phyloP scores from a whole-genome alignment of 2,329 filamentous ascomycete species.

The Lasiodiplodia sp. region DNA sequence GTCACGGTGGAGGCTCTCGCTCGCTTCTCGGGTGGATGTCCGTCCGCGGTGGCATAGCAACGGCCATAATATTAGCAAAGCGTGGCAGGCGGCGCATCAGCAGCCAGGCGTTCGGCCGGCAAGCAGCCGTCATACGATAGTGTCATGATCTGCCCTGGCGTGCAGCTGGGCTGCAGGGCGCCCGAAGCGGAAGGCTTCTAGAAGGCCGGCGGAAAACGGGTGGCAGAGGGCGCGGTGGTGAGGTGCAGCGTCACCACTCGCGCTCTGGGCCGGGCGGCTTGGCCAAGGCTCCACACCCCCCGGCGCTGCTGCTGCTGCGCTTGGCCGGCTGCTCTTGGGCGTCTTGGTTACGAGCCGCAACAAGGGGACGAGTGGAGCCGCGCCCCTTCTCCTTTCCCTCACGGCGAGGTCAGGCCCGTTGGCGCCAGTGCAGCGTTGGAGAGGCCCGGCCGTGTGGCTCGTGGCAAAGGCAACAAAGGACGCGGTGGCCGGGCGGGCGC shows the following conservation, averaged over 20 bases:
- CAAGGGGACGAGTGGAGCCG: constrained; percentile 18
- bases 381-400: constrained; percentile 24
- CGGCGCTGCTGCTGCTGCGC: not conserved
- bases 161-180: constrained; percentile 23
- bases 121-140: constrained; percentile 27
- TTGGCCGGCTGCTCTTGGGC: constrained; percentile 8
- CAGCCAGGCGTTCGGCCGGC: constrained; percentile 12
- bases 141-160: constrained; percentile 27
- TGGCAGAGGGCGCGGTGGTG: not conserved
- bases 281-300: constrained; percentile 1
- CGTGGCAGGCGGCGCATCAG: constrained; percentile 15
- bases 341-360: constrained; percentile 23
- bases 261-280: not conserved
- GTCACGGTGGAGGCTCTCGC: constrained; percentile 24
- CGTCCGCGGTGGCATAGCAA: constrained; percentile 21
- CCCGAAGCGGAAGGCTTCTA: constrained; percentile 24
- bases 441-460: constrained; percentile 17
- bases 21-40: constrained; percentile 13
- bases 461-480: constrained; percentile 26
- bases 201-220: constrained; percentile 18
- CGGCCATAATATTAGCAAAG: constrained; percentile 20
- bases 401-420: constrained; percentile 8
- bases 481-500: not conserved
- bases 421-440: constrained; percentile 3
- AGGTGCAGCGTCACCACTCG: constrained; percentile 16